A percentile compares a stretch with the other conserved stretches of the same genome.
Evolutionary conservation across 2,329 filamentous ascomycete species (phyloP).

Genomic region (Dendrostoma leiphaemia): DNA sequence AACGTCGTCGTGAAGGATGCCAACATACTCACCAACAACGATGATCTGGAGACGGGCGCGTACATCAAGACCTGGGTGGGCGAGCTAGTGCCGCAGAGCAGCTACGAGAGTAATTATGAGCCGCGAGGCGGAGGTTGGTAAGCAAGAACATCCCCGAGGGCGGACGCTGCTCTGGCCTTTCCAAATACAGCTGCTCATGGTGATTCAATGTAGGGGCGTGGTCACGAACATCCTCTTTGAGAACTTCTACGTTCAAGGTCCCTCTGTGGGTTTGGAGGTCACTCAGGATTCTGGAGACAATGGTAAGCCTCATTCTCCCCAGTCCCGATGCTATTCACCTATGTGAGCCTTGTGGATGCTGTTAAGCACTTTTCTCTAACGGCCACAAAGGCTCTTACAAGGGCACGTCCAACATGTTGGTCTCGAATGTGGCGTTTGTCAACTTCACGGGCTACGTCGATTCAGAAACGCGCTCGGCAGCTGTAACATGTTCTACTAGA

Average conservation of each 20-base stretch:
- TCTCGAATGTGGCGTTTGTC: conserved; percentile 47
- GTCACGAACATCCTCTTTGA: conserved; percentile 49
- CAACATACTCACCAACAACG: conserved; percentile 41
- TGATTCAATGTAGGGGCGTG: conserved; percentile 34
- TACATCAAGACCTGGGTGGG: conserved; percentile 60
- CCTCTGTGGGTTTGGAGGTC: conserved; percentile 41
- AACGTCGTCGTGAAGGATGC: conserved; percentile 48
- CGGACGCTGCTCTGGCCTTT: too few species aligned
- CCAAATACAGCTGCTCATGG: not conserved
- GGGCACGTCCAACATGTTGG: conserved; percentile 48
- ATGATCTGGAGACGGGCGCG: conserved; percentile 45
- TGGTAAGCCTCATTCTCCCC: conserved; percentile 6
- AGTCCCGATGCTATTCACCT: too few species aligned
- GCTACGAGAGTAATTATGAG: conserved; percentile 46
- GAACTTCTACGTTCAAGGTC: conserved; percentile 48
- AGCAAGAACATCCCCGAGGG: not conserved
- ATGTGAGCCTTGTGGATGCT: too few species aligned
- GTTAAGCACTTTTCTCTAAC: not conserved
- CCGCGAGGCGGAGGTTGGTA: conserved; percentile 48
- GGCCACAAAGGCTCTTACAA: conserved; percentile 23
- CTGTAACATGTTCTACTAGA: conserved; percentile 45
- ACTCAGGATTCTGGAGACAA: conserved; percentile 49
- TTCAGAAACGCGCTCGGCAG: conserved; percentile 32
- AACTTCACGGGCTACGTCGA: conserved; percentile 49
- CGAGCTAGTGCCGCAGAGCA: conserved; percentile 39